phyloP scores from a whole-genome alignment of 208 protist species.

The Porcisia hertigi region DNA sequence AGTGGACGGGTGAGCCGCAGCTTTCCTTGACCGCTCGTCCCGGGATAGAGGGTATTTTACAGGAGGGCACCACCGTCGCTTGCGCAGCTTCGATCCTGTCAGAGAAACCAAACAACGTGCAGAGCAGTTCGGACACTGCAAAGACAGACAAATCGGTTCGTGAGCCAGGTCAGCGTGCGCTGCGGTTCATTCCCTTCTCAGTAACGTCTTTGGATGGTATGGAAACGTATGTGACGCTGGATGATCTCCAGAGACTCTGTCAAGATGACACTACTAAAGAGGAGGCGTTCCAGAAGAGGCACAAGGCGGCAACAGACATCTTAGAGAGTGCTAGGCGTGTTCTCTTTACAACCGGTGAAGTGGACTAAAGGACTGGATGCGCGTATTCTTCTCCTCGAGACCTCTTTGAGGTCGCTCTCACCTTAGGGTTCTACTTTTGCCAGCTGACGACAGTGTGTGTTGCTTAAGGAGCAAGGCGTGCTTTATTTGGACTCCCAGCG shows the following conservation, averaged over 20 bases:
- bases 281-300: constrained; percentile 40
- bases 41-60: not conserved
- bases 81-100: not conserved
- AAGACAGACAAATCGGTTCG: not conserved
- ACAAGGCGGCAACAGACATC: constrained; percentile 50
- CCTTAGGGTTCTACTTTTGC: not conserved
- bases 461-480: not conserved
- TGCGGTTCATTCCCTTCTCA: constrained; percentile 70
- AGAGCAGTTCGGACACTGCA: not conserved
- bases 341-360: constrained; percentile 33
- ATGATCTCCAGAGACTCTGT: constrained; percentile 61
- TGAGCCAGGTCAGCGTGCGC: not conserved
- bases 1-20: not conserved
- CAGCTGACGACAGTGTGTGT: not conserved
- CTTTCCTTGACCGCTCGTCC: not conserved
- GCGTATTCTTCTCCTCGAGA: not conserved
- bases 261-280: constrained; percentile 51
- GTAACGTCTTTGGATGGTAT: constrained; percentile 30
- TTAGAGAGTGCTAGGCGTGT: constrained; percentile 54
- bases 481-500: not conserved
- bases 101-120: not conserved
- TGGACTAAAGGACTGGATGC: constrained; percentile 3
- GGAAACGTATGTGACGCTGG: constrained; percentile 55
- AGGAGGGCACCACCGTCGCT: constrained; percentile 8
- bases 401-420: not conserved